Evolutionary conservation across 192 early-diverging fungal genomes (phyloP).

Genomic region (Entomortierella beljakovae): DNA sequence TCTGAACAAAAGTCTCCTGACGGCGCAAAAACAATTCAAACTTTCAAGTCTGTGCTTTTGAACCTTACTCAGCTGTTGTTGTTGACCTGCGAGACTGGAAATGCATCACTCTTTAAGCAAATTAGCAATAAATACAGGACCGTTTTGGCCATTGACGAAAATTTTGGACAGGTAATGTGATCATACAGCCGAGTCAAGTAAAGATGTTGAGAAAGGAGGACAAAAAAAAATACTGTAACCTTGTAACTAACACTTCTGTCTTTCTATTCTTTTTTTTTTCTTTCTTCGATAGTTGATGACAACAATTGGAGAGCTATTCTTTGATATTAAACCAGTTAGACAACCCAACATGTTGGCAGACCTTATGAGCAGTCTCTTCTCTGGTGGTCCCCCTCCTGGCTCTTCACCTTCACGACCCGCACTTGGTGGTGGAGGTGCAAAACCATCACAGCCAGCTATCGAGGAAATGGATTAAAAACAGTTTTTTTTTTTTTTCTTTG

Average conservation of each 20-base stretch:
- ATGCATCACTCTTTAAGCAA: slow-evolving; percentile 41
- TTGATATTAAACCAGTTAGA: slow-evolving; percentile 58
- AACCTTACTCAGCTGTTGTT: slow-evolving; percentile 59
- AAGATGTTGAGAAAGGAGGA: slow-evolving; percentile 28
- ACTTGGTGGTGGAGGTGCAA: slow-evolving; percentile 16
- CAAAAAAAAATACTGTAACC: background rate
- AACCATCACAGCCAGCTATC: slow-evolving; percentile 37
- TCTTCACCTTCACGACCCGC: slow-evolving; percentile 37
- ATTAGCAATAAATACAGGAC: slow-evolving; percentile 37
- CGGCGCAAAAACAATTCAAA: slow-evolving; percentile 52
- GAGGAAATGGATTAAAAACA: slow-evolving; percentile 42
- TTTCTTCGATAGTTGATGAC: slow-evolving; percentile 45
- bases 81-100: slow-evolving; percentile 42
- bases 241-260: background rate
- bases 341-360: slow-evolving; percentile 64
- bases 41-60: slow-evolving; percentile 61
- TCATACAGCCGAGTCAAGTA: slow-evolving; percentile 46
- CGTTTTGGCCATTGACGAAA: slow-evolving; percentile 46
- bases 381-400: slow-evolving; percentile 51
- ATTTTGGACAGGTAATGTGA: slow-evolving; percentile 51
- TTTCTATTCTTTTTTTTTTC: background rate
- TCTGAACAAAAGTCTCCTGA: slow-evolving; percentile 29
- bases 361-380: slow-evolving; percentile 64
- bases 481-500: background rate
- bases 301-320: slow-evolving; percentile 62